Evolutionary conservation across 306 rosid genomes (phyloP).

Genomic region (Dryas octopetala): DNA sequence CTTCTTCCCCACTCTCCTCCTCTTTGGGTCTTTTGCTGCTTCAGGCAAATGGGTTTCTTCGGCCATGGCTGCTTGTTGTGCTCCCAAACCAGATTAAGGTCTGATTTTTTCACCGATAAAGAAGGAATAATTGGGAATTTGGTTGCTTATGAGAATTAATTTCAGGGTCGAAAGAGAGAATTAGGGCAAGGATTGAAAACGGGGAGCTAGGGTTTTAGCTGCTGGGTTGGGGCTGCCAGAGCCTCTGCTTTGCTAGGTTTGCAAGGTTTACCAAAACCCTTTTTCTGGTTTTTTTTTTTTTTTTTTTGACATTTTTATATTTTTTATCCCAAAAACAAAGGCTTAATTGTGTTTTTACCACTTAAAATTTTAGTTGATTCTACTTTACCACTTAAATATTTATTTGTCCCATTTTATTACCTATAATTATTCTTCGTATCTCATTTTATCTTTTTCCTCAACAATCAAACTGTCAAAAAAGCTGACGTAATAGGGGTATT

Average conservation of each 20-base stretch:
- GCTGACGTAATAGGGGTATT: too few species aligned
- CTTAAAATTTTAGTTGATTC: too few species aligned
- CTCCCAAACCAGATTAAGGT: neutral
- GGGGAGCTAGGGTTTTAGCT: conserved; percentile 7
- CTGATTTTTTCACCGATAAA: neutral
- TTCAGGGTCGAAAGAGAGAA: neutral
- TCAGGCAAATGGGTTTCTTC: conserved; percentile 44
- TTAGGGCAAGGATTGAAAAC: neutral
- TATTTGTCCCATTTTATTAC: too few species aligned
- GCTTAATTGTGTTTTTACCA: too few species aligned
- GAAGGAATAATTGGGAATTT: neutral
- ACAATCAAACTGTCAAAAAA: too few species aligned
- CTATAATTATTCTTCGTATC: too few species aligned
- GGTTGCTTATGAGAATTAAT: neutral
- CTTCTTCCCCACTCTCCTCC: conserved; percentile 50
- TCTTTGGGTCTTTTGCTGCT: conserved; percentile 37
- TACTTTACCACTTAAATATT: too few species aligned
- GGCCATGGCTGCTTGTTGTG: conserved; percentile 48
- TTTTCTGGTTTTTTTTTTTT: neutral
- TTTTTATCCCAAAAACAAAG: neutral
- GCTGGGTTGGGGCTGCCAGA: neutral
- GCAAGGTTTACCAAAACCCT: neutral
- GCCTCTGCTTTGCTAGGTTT: neutral
- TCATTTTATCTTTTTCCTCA: too few species aligned
- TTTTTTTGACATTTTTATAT: neutral